Base-by-base conservation (phyloP, 2,329 filamentous ascomycete genomes). In the Aspergillus pseudonomiae region DNA sequence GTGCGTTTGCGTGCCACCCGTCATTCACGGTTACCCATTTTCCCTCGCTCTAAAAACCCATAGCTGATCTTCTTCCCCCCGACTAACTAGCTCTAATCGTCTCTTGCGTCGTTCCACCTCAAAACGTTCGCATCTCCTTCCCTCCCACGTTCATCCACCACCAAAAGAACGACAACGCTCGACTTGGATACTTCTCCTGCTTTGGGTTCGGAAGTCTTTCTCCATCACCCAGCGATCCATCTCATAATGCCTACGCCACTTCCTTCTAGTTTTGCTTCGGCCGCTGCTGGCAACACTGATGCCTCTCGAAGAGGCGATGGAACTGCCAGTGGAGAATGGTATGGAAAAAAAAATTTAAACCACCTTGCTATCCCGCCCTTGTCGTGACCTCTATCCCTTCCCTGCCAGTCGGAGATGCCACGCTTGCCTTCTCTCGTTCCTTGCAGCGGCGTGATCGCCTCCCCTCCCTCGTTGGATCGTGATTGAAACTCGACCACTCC, bases 221-320 rank as follows among this genome's bases (percentile, higher is more conserved):
- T 66, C 71, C 67, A 59, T 65, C 65, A 63, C 65, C 67, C 66
- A 63, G 61, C 64, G 65, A 62, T 65, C 61, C 67, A 63, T 53
- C 46, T 65, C 72, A 80, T 70, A 73, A 86, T 93, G 90, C 87
- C 90, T 82, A 88, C 89, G 77, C 89, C 91, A 82, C 86, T 93
- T 79, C 89, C 90, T 73, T 92, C 91, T 72, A 93, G 90, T 84
- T 94, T 94, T 81, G 91, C 91, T 77, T 93, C 91, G 76, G 91
- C 91, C 73, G 91, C 91, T 71, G 91, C 91, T 77, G 91, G 91
- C 79, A 90, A 92, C 79, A 89, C 85, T 83, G 77, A 88, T 77
- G 80, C 86, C 84, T 77, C 87, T 86, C 81, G 80, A 79, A 80
- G 86, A 84, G 76, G 81, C 78, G 78, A 87, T 85, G 80, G 82